phyloP scores from a whole-genome alignment of 176 grass and related monocot species.

The Tillandsia fasciculata region DNA sequence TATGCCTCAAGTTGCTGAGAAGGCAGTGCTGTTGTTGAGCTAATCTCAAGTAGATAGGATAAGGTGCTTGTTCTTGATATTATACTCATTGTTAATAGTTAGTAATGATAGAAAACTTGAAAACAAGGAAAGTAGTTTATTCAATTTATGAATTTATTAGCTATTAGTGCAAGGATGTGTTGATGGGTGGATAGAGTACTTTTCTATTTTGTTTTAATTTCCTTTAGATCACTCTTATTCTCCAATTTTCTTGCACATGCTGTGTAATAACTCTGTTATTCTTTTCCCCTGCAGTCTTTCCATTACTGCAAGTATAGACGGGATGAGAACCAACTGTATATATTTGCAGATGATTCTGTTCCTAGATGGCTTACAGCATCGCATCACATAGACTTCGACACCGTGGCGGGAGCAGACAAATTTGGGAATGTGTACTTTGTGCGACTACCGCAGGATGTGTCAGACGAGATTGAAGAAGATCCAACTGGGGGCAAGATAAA shows the following conservation, averaged over 20 bases:
- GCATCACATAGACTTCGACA: slow-evolving; percentile 99
- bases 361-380: slow-evolving; percentile 91
- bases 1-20: background rate
- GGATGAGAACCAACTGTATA: slow-evolving; percentile 95
- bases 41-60: background rate
- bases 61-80: background rate
- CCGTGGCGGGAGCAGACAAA: slow-evolving; percentile 93
- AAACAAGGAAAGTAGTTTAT: background rate
- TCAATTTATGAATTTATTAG: background rate
- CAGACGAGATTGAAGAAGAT: slow-evolving; percentile 98
- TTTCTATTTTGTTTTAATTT: background rate
- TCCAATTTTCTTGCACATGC: background rate
- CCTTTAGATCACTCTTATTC: background rate
- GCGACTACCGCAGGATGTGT: slow-evolving; percentile 84
- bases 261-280: slow-evolving; percentile 31
- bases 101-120: background rate
- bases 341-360: slow-evolving; percentile 89
- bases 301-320: slow-evolving; percentile 99
- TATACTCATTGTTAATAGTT: background rate
- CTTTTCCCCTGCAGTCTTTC: slow-evolving; percentile 61
- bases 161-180: background rate
- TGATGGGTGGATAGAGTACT: background rate
- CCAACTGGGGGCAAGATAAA: slow-evolving; percentile 98
- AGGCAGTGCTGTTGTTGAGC: background rate
- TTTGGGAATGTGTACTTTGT: slow-evolving; percentile 97